Evolutionary conservation across 192 early-diverging fungal species (phyloP).

Genomic region (Backusella sp.): DNA sequence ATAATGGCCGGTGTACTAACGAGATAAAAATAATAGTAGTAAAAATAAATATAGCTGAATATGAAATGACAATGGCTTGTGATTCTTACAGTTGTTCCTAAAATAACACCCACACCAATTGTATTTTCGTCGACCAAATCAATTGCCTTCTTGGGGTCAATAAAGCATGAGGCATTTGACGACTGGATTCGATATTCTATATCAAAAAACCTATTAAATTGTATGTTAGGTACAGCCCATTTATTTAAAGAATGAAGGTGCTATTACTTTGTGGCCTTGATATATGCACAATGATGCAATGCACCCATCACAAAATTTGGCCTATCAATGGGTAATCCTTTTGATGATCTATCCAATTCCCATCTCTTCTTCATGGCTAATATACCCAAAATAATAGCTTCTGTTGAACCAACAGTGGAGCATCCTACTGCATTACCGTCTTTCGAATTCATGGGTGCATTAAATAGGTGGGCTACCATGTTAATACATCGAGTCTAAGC

Average conservation of each 20-base stretch:
- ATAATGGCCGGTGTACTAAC: slow-evolving; percentile 76
- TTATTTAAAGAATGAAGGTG: too few relatives aligned
- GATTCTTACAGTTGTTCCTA: slow-evolving; percentile 60
- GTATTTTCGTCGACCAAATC: slow-evolving; percentile 83
- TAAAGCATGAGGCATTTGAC: slow-evolving; percentile 41
- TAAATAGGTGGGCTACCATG: slow-evolving; percentile 39
- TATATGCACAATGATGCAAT: slow-evolving; percentile 59
- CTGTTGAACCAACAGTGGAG: slow-evolving; percentile 73
- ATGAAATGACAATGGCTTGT: not conserved
- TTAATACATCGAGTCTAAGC: slow-evolving; percentile 39
- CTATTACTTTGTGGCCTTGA: slow-evolving; percentile 10
- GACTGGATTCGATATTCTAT: slow-evolving; percentile 33
- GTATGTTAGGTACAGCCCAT: not conserved
- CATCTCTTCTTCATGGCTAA: slow-evolving; percentile 81
- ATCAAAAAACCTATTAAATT: slow-evolving; percentile 32
- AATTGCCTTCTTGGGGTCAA: slow-evolving; percentile 64
- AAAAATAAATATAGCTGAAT: not conserved
- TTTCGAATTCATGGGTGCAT: slow-evolving; percentile 30
- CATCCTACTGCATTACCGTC: slow-evolving; percentile 56
- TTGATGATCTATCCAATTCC: slow-evolving; percentile 54
- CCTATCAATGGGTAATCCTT: slow-evolving; percentile 61
- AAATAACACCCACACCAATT: slow-evolving; percentile 73
- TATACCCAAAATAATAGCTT: slow-evolving; percentile 74
- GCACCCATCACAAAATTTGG: slow-evolving; percentile 78
- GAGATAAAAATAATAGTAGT: not conserved